Evolutionary conservation across 2,329 filamentous ascomycete species (phyloP).

Genomic region (Calonectria hongkongensis): DNA sequence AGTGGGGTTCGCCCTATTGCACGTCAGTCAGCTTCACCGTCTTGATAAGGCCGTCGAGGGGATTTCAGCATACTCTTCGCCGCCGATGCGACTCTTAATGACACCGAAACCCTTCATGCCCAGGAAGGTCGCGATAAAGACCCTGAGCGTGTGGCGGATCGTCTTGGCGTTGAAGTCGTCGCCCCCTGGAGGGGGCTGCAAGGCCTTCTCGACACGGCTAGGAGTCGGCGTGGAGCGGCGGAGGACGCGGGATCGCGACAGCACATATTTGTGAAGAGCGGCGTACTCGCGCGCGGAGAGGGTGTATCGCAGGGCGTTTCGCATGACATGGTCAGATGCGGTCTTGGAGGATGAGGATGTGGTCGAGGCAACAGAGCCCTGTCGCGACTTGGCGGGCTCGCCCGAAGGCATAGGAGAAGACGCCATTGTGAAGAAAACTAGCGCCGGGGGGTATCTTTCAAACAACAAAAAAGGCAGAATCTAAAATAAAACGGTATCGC

Average conservation of each 20-base stretch:
- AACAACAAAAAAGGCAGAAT: background rate
- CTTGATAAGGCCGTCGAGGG: background rate
- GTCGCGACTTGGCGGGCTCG: slow-evolving; percentile 49
- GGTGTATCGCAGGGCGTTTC: slow-evolving; percentile 91
- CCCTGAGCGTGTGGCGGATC: slow-evolving; percentile 81
- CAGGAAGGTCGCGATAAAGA: slow-evolving; percentile 79
- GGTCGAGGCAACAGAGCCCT: slow-evolving; percentile 26
- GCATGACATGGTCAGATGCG: slow-evolving; percentile 80
- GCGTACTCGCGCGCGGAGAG: slow-evolving; percentile 91
- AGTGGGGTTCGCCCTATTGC: slow-evolving; percentile 51
- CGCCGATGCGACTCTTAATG: slow-evolving; percentile 68
- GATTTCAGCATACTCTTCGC: slow-evolving; percentile 64
- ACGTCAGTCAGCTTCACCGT: slow-evolving; percentile 32
- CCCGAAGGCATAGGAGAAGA: slow-evolving; percentile 46
- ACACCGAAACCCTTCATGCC: slow-evolving; percentile 78
- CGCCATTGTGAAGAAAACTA: slow-evolving; percentile 44
- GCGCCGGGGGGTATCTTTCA: slow-evolving; percentile 28
- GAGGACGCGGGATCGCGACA: slow-evolving; percentile 80
- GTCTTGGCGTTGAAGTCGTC: slow-evolving; percentile 83
- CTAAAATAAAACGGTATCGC: background rate
- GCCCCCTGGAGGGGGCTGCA: slow-evolving; percentile 60
- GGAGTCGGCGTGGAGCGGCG: slow-evolving; percentile 74
- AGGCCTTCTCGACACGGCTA: slow-evolving; percentile 68
- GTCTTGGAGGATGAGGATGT: slow-evolving; percentile 47
- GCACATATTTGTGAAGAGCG: slow-evolving; percentile 86